Conservation (phyloP, 2,329 filamentous ascomycete species). For the Fusarium globosum region DNA sequence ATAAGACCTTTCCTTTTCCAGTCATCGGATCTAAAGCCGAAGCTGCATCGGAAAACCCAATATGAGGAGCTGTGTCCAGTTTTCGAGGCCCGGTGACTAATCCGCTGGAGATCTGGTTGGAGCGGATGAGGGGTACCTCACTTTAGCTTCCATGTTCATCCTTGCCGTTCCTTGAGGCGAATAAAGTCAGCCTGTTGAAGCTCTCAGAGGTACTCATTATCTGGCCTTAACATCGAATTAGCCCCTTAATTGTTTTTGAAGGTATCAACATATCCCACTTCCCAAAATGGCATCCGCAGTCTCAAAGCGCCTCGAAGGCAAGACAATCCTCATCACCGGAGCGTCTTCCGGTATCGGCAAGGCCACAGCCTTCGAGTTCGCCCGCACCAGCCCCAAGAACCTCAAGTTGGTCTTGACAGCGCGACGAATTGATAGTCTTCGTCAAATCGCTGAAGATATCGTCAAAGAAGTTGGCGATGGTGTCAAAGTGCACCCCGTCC, state of each 20-base stretch:
- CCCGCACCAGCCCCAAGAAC: constrained; percentile 80
- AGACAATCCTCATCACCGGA: constrained; percentile 91
- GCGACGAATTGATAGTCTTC: constrained; percentile 80
- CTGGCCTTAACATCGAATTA: neutral
- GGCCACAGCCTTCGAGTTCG: constrained; percentile 87
- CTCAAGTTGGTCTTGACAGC: constrained; percentile 89
- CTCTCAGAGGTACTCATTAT: neutral
- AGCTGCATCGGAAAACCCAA: constrained; percentile 7
- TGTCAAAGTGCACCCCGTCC: constrained; percentile 82
- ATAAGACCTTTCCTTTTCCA: constrained; percentile 23
- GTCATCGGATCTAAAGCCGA: constrained; percentile 13
- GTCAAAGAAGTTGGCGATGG: constrained; percentile 78
- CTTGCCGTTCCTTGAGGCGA: neutral
- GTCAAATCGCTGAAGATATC: constrained; percentile 81
- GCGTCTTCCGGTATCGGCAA: constrained; percentile 92
- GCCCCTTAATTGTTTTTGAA: rapidly evolving
- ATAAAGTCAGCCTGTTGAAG: neutral
- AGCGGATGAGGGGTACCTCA: constrained; percentile 8
- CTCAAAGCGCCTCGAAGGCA: constrained; percentile 86
- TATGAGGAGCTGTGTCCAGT: neutral
- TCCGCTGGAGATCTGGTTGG: constrained; percentile 2
- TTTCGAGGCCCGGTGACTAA: neutral
- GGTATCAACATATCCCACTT: neutral
- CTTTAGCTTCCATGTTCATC: neutral
- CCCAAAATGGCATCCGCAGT: constrained; percentile 67